Evolutionary conservation across 805 yeast species (phyloP), one percentile per base, ranked within the genome.

Genomic region (Spathaspora girioi): DNA sequence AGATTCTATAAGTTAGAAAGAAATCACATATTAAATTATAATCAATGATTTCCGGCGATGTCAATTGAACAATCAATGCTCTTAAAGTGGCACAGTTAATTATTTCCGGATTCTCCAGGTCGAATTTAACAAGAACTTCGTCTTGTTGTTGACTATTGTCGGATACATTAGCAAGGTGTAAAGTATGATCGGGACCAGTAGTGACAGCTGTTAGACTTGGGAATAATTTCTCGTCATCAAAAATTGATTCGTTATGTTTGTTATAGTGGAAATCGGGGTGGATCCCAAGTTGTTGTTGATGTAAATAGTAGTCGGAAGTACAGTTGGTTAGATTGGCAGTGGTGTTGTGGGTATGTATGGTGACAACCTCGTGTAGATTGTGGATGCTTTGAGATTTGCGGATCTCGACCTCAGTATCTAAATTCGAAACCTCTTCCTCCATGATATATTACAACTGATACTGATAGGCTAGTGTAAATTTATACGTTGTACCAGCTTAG

Each of bases 21-120:
- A 94, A 91, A 69, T 94, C 97, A 46, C 92, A 81, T 50, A 92
- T 71, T 40, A 87, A 76, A 54, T 83, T 81, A 65, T 93, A 93
- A 65, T 90, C 92, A 15, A 93, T 79, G 5, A 82, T 69, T 51
- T 82, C 80, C 5, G 94, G 92, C 10, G 89, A 81, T 1, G 96
- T 86, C 29, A 86, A 64, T 58, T 83, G 83, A 8, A 81, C 82
- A 9, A 85, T 66, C 17, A 85, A 65, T 3, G 84, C 78, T 51
- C 61, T 64, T n/a, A 73, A 50, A 1, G 76, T 72, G 32, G 71
- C 77, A 48, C 63, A 67, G 55, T 65, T 70, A 43, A 74, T 61
- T 40, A 67, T 51, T 7, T 69, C 71, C 1, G 68, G 64, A 48
- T 66, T 63, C 4, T 56, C 55, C 14, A 59, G 62, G 51, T 74